Conservation (phyloP, 192 early-diverging fungal genomes). For the Coemansia sp. region DNA sequence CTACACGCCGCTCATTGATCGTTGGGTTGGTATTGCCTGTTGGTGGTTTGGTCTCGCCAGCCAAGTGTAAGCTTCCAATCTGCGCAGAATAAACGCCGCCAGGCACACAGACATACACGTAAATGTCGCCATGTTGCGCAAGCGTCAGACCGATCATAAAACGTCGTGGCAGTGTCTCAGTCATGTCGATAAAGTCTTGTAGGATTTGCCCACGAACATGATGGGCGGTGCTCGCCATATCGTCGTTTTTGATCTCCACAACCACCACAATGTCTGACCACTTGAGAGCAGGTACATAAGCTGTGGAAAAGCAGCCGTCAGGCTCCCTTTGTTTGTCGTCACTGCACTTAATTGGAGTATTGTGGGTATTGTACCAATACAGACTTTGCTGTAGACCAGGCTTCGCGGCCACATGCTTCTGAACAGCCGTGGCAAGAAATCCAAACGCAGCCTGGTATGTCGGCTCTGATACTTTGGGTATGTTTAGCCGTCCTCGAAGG, state of each 20-base stretch:
- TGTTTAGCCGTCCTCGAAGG: neutral
- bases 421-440: neutral
- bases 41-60: neutral
- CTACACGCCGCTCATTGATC: neutral
- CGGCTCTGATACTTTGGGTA: neutral
- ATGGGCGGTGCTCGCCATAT: neutral
- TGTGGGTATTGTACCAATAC: conserved; percentile 5
- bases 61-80: neutral
- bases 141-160: conserved; percentile 10
- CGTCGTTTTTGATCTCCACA: conserved; percentile 8
- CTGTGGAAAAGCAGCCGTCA: neutral
- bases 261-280: conserved; percentile 1
- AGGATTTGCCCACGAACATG: neutral
- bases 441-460: conserved; percentile 11
- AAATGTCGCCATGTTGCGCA: neutral
- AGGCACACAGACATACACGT: neutral
- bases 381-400: neutral
- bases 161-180: neutral
- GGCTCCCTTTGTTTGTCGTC: neutral
- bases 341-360: neutral
- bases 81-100: neutral
- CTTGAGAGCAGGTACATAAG: too few relatives aligned
- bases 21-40: neutral
- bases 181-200: conserved; percentile 3
- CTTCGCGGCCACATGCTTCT: neutral